Conservation (phyloP, 495 filamentous ascomycete genomes). For the Cairneyella variabilis region DNA sequence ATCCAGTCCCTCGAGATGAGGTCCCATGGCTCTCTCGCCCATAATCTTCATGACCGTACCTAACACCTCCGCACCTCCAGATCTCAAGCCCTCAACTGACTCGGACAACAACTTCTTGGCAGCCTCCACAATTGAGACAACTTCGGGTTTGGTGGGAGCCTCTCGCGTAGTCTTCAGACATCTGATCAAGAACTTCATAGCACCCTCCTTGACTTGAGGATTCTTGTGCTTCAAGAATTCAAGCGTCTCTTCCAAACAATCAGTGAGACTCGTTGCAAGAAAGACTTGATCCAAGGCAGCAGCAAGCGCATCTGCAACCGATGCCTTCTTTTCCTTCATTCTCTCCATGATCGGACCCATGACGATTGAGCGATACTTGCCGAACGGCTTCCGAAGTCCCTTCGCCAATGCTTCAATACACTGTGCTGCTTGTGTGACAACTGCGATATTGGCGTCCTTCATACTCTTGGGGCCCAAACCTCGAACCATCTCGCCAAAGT, state of each 20-base stretch:
- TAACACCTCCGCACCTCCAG: slow-evolving; percentile 84
- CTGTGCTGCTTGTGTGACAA: slow-evolving; percentile 89
- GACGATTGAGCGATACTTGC: slow-evolving; percentile 73
- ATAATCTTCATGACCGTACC: slow-evolving; percentile 99
- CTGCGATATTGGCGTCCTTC: slow-evolving; percentile 97
- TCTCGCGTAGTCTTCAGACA: slow-evolving; percentile 81
- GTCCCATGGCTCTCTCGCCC: slow-evolving; percentile 94
- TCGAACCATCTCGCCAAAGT: slow-evolving; percentile 77
- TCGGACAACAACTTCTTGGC: slow-evolving; percentile 87
- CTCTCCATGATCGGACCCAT: slow-evolving; percentile 89
- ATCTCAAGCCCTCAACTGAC: slow-evolving; percentile 75
- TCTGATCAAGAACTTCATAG: slow-evolving; percentile 83
- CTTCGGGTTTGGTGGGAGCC: slow-evolving; percentile 77
- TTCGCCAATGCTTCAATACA: slow-evolving; percentile 91
- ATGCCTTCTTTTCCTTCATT: slow-evolving; percentile 93
- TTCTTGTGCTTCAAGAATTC: slow-evolving; percentile 91
- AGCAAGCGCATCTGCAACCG: slow-evolving; percentile 81
- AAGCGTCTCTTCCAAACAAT: slow-evolving; percentile 84
- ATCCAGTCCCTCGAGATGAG: slow-evolving; percentile 90
- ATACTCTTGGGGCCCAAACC: slow-evolving; percentile 80
- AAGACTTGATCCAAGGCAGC: slow-evolving; percentile 88
- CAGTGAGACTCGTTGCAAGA: slow-evolving; percentile 67
- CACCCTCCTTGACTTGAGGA: slow-evolving; percentile 93
- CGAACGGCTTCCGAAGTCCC: slow-evolving; percentile 73
- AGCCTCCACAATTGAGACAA: slow-evolving; percentile 78